Percentiles rank a stretch among this genome's conserved stretches.
Conservation (phyloP, 1,284 basidiomycete genomes). For the Vanrija pseudolonga region DNA sequence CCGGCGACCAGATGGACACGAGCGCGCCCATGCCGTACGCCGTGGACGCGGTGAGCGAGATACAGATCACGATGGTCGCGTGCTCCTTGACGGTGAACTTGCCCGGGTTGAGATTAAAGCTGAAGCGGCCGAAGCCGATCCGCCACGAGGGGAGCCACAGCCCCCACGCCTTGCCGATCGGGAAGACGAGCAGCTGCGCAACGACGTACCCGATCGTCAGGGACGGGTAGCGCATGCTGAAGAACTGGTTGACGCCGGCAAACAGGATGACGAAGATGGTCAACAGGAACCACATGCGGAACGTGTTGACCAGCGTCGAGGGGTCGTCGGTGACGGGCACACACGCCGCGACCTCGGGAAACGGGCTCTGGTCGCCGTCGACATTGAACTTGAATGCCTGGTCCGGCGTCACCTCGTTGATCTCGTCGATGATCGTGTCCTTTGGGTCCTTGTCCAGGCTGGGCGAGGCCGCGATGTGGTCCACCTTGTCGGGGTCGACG, state of each 20-base stretch:
- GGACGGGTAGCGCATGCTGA: constrained; percentile 30
- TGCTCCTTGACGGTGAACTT: constrained; percentile 51
- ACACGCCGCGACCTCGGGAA: constrained; percentile 30
- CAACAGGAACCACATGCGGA: constrained; percentile 18
- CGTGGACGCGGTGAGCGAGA: constrained; percentile 45
- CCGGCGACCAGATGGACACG: constrained; percentile 10
- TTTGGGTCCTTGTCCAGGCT: no score
- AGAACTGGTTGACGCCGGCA: constrained; percentile 66
- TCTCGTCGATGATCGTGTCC: neutral
- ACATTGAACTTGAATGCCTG: constrained; percentile 22
- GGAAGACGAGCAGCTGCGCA: constrained; percentile 25
- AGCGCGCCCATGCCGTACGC: constrained; percentile 49
- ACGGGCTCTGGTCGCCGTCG: constrained; percentile 29
- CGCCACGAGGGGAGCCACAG: neutral
- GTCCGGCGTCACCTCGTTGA: constrained; percentile 22
- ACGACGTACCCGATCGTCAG: constrained; percentile 27
- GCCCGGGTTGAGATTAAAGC: constrained; percentile 42
- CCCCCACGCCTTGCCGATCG: constrained; percentile 21
- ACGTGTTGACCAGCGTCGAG: constrained; percentile 1
- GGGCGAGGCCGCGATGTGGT: no score
- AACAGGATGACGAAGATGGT: constrained; percentile 50
- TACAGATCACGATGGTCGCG: constrained; percentile 44
- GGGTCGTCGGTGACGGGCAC: constrained; percentile 30
- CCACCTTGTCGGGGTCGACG: no score
- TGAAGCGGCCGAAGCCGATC: constrained; percentile 16